These are phyloP conservation scores for Rusavskia elegans DNA, from an alignment of 495 filamentous ascomycete genomes.

Conservation along the genomic window DNA sequence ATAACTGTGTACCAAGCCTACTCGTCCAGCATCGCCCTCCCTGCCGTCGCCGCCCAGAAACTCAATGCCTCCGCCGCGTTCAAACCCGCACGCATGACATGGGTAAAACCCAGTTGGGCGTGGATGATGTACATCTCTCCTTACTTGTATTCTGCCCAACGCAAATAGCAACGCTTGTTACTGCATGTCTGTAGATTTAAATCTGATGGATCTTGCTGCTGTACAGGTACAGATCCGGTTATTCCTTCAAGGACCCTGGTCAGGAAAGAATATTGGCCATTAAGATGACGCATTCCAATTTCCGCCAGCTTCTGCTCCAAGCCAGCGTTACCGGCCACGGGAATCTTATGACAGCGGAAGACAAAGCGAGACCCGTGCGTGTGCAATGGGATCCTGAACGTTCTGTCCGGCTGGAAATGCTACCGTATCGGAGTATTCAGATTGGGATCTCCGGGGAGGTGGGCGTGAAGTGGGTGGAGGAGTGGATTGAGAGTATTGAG, in stretches of 20 bases:
- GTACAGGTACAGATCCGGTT: slow-evolving; percentile 17
- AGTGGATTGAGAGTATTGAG: slow-evolving; percentile 36
- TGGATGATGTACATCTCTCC: slow-evolving; percentile 47
- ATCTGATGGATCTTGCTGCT: too few relatives aligned
- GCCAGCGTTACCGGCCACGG: slow-evolving; percentile 10
- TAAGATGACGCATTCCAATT: slow-evolving; percentile 28
- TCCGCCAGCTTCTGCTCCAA: slow-evolving; percentile 22
- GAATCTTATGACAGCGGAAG: slow-evolving; percentile 14
- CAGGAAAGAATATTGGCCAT: slow-evolving; percentile 41
- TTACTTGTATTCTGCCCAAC: too few relatives aligned
- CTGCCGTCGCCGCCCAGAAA: slow-evolving; percentile 34
- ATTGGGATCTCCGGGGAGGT: slow-evolving; percentile 35
- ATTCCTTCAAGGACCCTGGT: slow-evolving; percentile 29
- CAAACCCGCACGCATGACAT: slow-evolving; percentile 41
- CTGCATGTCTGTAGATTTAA: too few relatives aligned
- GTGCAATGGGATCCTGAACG: slow-evolving; percentile 54
- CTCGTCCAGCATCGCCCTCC: slow-evolving; percentile 30
- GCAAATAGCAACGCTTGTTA: too few relatives aligned
- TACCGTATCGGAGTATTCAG: slow-evolving; percentile 41
- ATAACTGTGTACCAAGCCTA: slow-evolving; percentile 55
- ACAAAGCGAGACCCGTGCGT: slow-evolving; percentile 24
- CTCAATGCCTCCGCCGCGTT: slow-evolving; percentile 37
- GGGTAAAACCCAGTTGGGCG: slow-evolving; percentile 49
- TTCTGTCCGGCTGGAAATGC: slow-evolving; percentile 20
- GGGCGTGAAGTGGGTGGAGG: slow-evolving; percentile 27